A percentile compares a stretch with the other conserved stretches of the same genome.
Evolutionary conservation across 192 early-diverging fungal species (phyloP).

Genomic region (Piromyces sp.): DNA sequence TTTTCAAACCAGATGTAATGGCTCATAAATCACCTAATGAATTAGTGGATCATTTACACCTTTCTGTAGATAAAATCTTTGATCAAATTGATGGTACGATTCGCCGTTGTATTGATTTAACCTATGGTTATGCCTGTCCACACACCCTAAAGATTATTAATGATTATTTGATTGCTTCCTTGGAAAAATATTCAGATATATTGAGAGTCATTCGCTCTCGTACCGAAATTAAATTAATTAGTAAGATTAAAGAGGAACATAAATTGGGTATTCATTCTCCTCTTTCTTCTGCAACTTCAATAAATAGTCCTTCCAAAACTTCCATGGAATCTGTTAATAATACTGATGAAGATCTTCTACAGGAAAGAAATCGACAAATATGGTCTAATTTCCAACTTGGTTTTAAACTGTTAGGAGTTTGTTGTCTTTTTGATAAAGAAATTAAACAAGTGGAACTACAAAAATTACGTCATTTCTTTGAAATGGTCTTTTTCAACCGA

Average conservation of each 20-base stretch:
- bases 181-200: constrained; percentile 20
- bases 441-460: constrained; percentile 16
- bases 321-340: neutral
- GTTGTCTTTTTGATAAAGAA: constrained; percentile 16
- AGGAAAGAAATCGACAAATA: constrained; percentile 26
- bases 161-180: constrained; percentile 22
- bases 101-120: constrained; percentile 32
- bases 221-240: constrained; percentile 16
- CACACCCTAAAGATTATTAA: constrained; percentile 31
- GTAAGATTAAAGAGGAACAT: constrained; percentile 15
- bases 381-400: constrained; percentile 48
- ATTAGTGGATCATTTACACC: constrained; percentile 28
- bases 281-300: neutral
- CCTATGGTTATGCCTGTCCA: constrained; percentile 37
- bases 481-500: neutral
- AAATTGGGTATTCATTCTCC: neutral
- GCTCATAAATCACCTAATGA: constrained; percentile 14
- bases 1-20: constrained; percentile 8
- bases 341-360: constrained; percentile 1
- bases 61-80: constrained; percentile 14
- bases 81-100: constrained; percentile 19
- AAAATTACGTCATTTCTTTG: neutral
- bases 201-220: neutral
- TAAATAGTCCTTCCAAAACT: neutral
- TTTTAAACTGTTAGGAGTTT: constrained; percentile 36